Base-by-base conservation (phyloP, 1,139 yeast genomes). In the Geotrichum europaeum region DNA sequence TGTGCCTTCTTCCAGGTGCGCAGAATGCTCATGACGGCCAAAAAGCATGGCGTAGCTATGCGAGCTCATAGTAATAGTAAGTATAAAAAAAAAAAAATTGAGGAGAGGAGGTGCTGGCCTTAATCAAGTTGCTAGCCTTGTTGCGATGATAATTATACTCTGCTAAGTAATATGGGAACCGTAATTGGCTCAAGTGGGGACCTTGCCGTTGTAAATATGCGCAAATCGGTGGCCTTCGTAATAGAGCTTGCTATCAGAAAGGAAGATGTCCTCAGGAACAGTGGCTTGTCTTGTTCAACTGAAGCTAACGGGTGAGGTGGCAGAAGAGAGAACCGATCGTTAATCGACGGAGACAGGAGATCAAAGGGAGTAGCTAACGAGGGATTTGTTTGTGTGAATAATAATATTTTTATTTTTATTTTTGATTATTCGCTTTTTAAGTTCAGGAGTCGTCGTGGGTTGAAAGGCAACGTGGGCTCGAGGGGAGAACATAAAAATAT, bases 1-100 rank as follows among this genome's bases (percentile, higher is more conserved):
- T 4, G 56, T 51, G 30, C 65, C 65, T 3, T 53, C 55, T 9
- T 56, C 62, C 50, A 63, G 28, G 6, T 55, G 55, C 10, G 59
- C 61, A 40, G 12, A 51, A 47, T 62, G 64, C 30, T 62, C 64
- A 52, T 62, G 64, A n/a, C 64, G 61, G 18, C 58, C 58, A 40
- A 59, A 59, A 20, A 59, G 49, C 56, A 53, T 47, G 10, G 43
- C 43, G n/a, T 36, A 36, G n/a, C n/a, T 36, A 13, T 36, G 43
- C 20, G 52, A 30, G 45, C 58, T 58, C 61, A 58, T 58, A 15
- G n/a, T 36, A 15, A 36, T 15, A 13, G 6, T 15, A 13, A 5
- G 2, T 13, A 36, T 13, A 36, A 4, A 13, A 36, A 36, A 13
- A 15, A 13, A 13, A 34, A 13, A 34, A 34, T 34, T 5, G 6